Evolutionary conservation across 2,329 filamentous ascomycete genomes (phyloP).

Genomic region (Tolypocladium nubicola): DNA sequence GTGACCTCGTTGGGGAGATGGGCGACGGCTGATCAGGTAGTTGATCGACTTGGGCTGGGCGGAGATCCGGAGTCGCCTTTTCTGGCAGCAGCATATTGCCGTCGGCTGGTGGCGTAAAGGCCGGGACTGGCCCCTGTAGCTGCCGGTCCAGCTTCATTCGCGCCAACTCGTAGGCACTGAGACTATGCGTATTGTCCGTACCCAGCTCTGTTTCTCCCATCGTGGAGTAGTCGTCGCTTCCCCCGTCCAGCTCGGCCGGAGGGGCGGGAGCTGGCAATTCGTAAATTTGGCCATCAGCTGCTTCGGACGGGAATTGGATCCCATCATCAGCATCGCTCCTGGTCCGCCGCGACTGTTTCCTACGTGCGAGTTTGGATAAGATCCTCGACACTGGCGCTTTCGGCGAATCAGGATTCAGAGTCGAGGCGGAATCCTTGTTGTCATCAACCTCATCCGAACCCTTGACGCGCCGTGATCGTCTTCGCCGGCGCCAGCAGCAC

Average conservation of each 20-base stretch:
- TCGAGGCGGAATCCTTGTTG: conserved; percentile 25
- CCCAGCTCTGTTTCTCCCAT: conserved; percentile 29
- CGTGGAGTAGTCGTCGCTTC: conserved; percentile 22
- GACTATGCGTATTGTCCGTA: conserved; percentile 25
- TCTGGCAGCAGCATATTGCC: conserved; percentile 16
- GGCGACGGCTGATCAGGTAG: conserved; percentile 5
- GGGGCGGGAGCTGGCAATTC: conserved; percentile 36
- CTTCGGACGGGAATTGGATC: conserved; percentile 17
- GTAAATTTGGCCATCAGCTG: conserved; percentile 36
- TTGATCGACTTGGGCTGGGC: conserved; percentile 7
- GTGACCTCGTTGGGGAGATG: conserved; percentile 10
- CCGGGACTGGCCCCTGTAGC: conserved; percentile 37
- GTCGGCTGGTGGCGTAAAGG: conserved; percentile 32
- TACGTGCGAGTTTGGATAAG: conserved; percentile 31
- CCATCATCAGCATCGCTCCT: conserved; percentile 10
- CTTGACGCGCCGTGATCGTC: conserved; percentile 14
- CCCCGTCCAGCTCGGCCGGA: conserved; percentile 38
- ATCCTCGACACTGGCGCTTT: conserved; percentile 14
- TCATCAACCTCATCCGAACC: conserved; percentile 16
- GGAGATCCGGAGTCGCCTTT: conserved; percentile 13
- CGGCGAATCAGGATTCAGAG: conserved; percentile 15
- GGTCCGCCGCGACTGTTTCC: conserved; percentile 19
- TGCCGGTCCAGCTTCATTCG: conserved; percentile 40
- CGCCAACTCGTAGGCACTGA: conserved; percentile 40
- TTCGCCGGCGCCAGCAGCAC: conserved; percentile 22